A percentile compares a stretch with the other conserved stretches of the same genome.
phyloP scores from a whole-genome alignment of 2,329 filamentous ascomycete genomes.

The Aspergillus phoenicis region DNA sequence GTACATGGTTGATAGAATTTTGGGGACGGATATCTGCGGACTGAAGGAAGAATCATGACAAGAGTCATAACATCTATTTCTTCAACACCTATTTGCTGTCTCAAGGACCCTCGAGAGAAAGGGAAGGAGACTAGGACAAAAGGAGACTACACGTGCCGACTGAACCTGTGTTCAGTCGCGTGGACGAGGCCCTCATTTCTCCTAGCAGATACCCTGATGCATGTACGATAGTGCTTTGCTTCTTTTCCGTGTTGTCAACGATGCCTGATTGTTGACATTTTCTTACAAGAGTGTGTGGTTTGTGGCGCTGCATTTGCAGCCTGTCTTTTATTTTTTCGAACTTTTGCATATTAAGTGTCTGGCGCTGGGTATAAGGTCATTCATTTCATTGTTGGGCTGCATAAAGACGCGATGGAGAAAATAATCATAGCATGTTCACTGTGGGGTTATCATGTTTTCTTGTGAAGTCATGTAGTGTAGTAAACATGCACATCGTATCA shows the following conservation, averaged over 20 bases:
- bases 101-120: neutral
- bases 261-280: neutral
- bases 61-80: too few species aligned
- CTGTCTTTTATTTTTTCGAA: neutral
- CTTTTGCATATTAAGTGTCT: neutral
- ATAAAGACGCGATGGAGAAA: neutral
- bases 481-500: too few species aligned
- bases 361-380: neutral
- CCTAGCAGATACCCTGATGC: constrained; percentile 13
- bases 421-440: neutral
- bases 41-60: constrained; percentile 54
- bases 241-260: neutral
- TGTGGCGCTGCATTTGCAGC: neutral
- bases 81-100: too few species aligned
- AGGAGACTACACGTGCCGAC: neutral
- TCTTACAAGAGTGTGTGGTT: neutral
- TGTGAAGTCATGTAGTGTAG: neutral
- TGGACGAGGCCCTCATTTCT: neutral
- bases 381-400: neutral
- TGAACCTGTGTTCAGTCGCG: neutral
- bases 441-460: neutral
- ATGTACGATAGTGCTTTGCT: constrained; percentile 14
- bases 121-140: neutral
- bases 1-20: constrained; percentile 57
- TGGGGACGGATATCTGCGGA: constrained; percentile 65